Evolutionary conservation across 1,139 yeast genomes (phyloP).

Genomic region (Debaryomyces subglobosus): DNA sequence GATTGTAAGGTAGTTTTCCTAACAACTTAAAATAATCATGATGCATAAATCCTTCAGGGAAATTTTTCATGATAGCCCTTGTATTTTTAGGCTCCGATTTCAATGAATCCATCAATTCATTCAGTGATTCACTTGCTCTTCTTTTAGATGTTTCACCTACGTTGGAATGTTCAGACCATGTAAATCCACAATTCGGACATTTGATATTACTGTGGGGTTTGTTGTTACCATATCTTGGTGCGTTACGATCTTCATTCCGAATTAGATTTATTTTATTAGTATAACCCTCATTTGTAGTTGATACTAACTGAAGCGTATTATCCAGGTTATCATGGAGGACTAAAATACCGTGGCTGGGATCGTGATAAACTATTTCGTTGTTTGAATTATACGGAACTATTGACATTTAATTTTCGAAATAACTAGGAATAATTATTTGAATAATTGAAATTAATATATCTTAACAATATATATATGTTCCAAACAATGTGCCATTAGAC

Average conservation of each 20-base stretch:
- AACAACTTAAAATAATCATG: conserved; percentile 44
- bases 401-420: conserved; percentile 29
- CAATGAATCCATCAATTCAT: conserved; percentile 2
- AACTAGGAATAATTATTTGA: neutral
- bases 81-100: neutral
- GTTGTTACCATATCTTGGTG: conserved; percentile 10
- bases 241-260: neutral
- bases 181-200: conserved; percentile 51
- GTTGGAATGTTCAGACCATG: conserved; percentile 19
- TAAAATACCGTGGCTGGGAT: conserved; percentile 43
- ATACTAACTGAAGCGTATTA: conserved; percentile 41
- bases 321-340: conserved; percentile 48
- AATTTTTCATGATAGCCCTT: conserved; percentile 5
- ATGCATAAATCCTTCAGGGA: conserved; percentile 33
- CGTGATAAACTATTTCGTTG: conserved; percentile 40
- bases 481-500: neutral
- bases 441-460: neutral
- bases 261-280: conserved; percentile 3
- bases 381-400: conserved; percentile 42
- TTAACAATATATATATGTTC: neutral
- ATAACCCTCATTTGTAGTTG: conserved; percentile 15
- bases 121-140: neutral
- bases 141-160: neutral
- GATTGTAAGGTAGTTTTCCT: conserved; percentile 28
- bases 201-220: conserved; percentile 13